phyloP scores from a whole-genome alignment of 225 moss, liverwort and hornwort genomes.

The Bryum argenteum region DNA sequence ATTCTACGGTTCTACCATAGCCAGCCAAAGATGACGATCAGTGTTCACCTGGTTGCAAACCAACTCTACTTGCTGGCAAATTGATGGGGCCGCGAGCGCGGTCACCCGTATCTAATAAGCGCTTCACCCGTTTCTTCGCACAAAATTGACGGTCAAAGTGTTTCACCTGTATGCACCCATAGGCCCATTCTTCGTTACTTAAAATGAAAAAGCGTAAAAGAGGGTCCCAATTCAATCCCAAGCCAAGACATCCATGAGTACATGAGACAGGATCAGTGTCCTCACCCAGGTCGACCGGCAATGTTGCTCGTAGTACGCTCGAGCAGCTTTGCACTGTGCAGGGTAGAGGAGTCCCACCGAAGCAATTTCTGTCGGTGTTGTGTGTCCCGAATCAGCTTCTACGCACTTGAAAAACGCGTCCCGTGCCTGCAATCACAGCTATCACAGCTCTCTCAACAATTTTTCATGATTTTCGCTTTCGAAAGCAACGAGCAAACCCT shows the following conservation, averaged over 20 bases:
- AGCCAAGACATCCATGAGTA: neutral
- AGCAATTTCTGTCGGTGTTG: slow-evolving; percentile 79
- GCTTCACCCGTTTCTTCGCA: slow-evolving; percentile 64
- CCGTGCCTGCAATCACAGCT: slow-evolving; percentile 55
- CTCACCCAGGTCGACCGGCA: slow-evolving; percentile 85
- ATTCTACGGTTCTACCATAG: slow-evolving; percentile 2
- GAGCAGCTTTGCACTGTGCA: slow-evolving; percentile 72
- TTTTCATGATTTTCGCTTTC: neutral
- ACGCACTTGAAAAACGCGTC: slow-evolving; percentile 77
- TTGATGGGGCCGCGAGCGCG: slow-evolving; percentile 54
- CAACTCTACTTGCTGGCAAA: slow-evolving; percentile 52
- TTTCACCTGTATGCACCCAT: slow-evolving; percentile 56
- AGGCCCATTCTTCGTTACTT: neutral
- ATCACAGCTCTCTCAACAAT: neutral
- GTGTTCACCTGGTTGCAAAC: slow-evolving; percentile 53
- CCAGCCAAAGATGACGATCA: slow-evolving; percentile 20
- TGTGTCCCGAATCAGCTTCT: slow-evolving; percentile 61
- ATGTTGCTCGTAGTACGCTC: slow-evolving; percentile 59
- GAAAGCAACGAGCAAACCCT: slow-evolving; percentile 8
- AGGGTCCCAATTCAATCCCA: too few relatives aligned
- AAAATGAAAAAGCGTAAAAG: neutral
- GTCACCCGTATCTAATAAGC: slow-evolving; percentile 65
- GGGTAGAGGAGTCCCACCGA: slow-evolving; percentile 83
- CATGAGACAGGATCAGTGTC: neutral
- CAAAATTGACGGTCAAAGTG: slow-evolving; percentile 84